Conservation (phyloP, 495 filamentous ascomycete genomes). For the Aspergillus steynii region DNA sequence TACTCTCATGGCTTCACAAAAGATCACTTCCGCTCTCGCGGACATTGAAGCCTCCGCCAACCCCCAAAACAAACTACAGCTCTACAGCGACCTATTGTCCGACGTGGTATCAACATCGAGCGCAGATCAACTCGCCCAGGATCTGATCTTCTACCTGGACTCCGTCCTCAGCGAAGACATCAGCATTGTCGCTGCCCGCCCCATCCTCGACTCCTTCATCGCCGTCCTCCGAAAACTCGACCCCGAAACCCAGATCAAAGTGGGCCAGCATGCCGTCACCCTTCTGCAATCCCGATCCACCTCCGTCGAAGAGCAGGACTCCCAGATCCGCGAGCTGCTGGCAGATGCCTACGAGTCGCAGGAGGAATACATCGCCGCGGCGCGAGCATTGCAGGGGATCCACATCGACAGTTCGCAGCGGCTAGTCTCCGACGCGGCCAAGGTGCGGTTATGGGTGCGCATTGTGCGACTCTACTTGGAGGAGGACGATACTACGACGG, state of each 20-base stretch:
- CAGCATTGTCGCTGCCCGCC: constrained; percentile 73
- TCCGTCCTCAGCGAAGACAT: constrained; percentile 66
- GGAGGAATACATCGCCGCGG: constrained; percentile 78
- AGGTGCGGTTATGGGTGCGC: constrained; percentile 82
- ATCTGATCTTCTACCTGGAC: constrained; percentile 69
- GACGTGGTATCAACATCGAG: constrained; percentile 59
- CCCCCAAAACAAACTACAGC: constrained; percentile 55
- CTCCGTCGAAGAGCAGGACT: constrained; percentile 84
- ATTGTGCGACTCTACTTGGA: constrained; percentile 95
- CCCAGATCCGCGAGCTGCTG: constrained; percentile 73
- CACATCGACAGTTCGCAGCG: constrained; percentile 86
- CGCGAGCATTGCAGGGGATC: constrained; percentile 76
- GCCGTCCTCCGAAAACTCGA: constrained; percentile 54
- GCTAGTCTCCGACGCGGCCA: constrained; percentile 73
- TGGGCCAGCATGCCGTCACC: constrained; percentile 66
- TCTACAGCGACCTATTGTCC: constrained; percentile 67
- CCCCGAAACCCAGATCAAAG: constrained; percentile 64
- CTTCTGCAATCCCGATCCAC: constrained; percentile 64
- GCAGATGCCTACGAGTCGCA: constrained; percentile 80
- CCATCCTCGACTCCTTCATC: constrained; percentile 69
- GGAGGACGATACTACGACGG: constrained; percentile 84
- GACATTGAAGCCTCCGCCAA: constrained; percentile 53
- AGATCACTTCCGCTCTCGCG: constrained; percentile 55
- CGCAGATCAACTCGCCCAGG: constrained; percentile 55
- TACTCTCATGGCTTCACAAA: constrained; percentile 56